A percentile compares a stretch with the other conserved stretches of the same genome.
These are phyloP conservation scores for Cladosporium halotolerans DNA, from an alignment of 2,329 filamentous ascomycete genomes.

Conservation along the genomic window DNA sequence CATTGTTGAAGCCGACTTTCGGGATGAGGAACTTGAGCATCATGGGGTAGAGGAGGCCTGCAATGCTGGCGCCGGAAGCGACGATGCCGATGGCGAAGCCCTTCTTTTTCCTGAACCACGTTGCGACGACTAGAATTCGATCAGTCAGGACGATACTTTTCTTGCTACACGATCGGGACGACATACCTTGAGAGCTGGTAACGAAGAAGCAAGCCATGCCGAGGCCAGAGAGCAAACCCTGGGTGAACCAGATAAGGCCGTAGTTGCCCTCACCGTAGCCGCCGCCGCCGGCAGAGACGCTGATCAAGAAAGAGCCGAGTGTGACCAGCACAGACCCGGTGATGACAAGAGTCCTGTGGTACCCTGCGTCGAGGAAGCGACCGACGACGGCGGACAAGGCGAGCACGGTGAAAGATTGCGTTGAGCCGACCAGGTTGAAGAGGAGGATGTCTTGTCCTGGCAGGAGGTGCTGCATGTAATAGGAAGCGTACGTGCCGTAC, in stretches of 20 bases:
- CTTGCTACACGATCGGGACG: neutral
- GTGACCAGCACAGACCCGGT: slow-evolving; percentile 39
- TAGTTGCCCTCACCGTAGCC: slow-evolving; percentile 34
- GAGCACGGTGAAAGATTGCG: slow-evolving; percentile 43
- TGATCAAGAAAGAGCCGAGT: slow-evolving; percentile 41
- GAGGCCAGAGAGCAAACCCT: slow-evolving; percentile 42
- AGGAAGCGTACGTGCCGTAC: slow-evolving; percentile 46
- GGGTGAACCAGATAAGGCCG: slow-evolving; percentile 40
- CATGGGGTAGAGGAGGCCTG: slow-evolving; percentile 38
- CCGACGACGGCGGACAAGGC: slow-evolving; percentile 42
- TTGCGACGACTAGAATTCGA: slow-evolving; percentile 37
- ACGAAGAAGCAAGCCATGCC: slow-evolving; percentile 51
- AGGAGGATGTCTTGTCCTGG: slow-evolving; percentile 34
- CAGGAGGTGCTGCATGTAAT: slow-evolving; percentile 42
- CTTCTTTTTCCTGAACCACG: slow-evolving; percentile 44
- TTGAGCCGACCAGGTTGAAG: slow-evolving; percentile 44
- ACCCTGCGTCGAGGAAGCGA: slow-evolving; percentile 43
- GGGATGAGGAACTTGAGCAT: slow-evolving; percentile 42
- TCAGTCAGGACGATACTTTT: slow-evolving; percentile 4
- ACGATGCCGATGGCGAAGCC: slow-evolving; percentile 46
- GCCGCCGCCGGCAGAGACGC: slow-evolving; percentile 32
- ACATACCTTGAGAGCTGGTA: slow-evolving; percentile 43
- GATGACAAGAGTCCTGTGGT: slow-evolving; percentile 35
- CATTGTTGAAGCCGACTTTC: slow-evolving; percentile 40
- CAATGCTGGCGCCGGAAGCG: slow-evolving; percentile 44